Conservation (phyloP, 2,329 filamentous ascomycete species). For the Drechslerella coelobrocha region DNA sequence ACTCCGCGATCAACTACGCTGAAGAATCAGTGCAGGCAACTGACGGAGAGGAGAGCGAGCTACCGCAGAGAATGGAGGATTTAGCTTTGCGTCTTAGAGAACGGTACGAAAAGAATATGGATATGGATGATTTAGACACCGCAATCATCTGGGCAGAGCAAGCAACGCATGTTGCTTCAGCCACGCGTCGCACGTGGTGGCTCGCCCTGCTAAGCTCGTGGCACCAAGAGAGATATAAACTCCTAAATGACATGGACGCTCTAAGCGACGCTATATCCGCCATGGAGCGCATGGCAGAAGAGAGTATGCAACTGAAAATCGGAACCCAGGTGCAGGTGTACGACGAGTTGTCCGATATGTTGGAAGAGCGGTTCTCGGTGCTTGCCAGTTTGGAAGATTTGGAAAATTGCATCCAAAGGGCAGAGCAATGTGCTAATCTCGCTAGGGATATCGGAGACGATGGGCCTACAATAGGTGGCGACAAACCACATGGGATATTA, state of each 20-base stretch:
- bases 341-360: constrained; percentile 15
- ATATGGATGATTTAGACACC: constrained; percentile 12
- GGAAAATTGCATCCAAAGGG: constrained; percentile 5
- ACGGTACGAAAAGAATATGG: background rate
- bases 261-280: constrained; percentile 5
- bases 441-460: constrained; percentile 2
- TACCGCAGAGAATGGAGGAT: constrained; percentile 6
- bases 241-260: background rate
- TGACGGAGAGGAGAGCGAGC: constrained; percentile 1
- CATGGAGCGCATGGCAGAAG: background rate
- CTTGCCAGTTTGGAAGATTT: background rate
- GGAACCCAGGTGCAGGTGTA: constrained; percentile 7
- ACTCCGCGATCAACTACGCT: constrained; percentile 5
- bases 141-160: constrained; percentile 15
- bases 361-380: background rate
- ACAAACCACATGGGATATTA: constrained; percentile 13
- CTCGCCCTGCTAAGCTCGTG: constrained; percentile 2
- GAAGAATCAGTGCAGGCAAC: constrained; percentile 6
- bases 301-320: background rate
- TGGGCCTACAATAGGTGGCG: constrained; percentile 8
- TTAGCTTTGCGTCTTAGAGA: constrained; percentile 7
- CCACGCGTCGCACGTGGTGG: background rate
- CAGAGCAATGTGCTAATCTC: constrained; percentile 2
- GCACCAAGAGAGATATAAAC: constrained; percentile 1
- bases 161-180: background rate